Evolutionary conservation across 495 filamentous ascomycete genomes (phyloP).

Genomic region (Echria macrotheca): DNA sequence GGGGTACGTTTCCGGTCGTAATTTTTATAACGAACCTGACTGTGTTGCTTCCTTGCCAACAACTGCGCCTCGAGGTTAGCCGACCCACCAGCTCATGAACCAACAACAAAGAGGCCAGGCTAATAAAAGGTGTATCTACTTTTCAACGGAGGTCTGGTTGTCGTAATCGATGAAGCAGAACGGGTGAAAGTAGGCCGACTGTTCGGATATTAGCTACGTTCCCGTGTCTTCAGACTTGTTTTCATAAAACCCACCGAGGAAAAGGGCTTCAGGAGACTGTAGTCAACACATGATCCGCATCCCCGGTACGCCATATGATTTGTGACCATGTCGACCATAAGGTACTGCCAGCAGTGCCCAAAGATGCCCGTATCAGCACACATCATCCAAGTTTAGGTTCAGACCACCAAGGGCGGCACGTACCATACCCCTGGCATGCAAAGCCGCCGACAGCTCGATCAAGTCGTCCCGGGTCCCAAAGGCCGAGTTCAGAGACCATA

Average conservation of each 20-base stretch:
- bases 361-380: background rate
- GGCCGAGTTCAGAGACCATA: conserved; percentile 58
- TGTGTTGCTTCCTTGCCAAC: conserved; percentile 61
- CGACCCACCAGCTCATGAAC: no score
- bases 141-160: conserved; percentile 42
- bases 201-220: no score
- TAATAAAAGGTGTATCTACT: conserved; percentile 23
- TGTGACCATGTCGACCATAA: conserved; percentile 76
- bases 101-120: conserved; percentile 7
- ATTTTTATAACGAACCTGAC: no score
- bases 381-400: background rate
- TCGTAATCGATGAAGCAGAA: conserved; percentile 64
- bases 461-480: conserved; percentile 65
- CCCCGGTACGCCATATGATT: conserved; percentile 72
- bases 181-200: conserved; percentile 57
- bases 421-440: conserved; percentile 59
- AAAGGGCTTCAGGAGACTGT: conserved; percentile 60
- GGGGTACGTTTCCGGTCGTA: no score
- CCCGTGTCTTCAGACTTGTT: no score
- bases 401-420: background rate
- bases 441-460: conserved; percentile 50
- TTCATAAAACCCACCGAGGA: conserved; percentile 40
- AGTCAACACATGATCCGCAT: conserved; percentile 50
- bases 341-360: no score
- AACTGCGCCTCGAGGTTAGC: no score